Conservation (phyloP, 306 rosid genomes). For the Argentina anserina region DNA sequence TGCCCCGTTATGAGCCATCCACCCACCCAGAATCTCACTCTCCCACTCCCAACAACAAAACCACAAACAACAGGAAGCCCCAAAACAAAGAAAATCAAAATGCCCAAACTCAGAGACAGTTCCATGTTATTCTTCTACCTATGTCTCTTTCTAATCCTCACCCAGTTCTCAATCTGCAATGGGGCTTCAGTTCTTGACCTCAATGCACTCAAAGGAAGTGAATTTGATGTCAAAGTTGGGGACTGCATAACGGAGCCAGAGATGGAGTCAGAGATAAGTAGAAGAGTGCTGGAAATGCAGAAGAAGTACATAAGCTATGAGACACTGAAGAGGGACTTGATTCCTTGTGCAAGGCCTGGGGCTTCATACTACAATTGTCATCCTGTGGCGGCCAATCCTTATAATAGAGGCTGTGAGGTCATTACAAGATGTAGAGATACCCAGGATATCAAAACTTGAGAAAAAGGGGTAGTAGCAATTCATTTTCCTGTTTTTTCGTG, state of each 20-base stretch:
- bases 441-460: slow-evolving; percentile 31
- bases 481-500: not conserved
- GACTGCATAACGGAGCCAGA: slow-evolving; percentile 52
- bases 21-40: slow-evolving; percentile 35
- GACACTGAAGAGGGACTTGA: slow-evolving; percentile 77
- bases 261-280: slow-evolving; percentile 62
- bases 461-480: not conserved
- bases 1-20: slow-evolving; percentile 39
- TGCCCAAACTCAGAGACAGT: slow-evolving; percentile 39
- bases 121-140: slow-evolving; percentile 26
- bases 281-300: slow-evolving; percentile 72
- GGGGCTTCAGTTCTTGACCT: slow-evolving; percentile 49
- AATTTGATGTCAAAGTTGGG: slow-evolving; percentile 43
- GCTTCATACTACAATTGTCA: slow-evolving; percentile 90
- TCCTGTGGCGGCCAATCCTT: slow-evolving; percentile 60
- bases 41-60: slow-evolving; percentile 17
- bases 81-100: slow-evolving; percentile 32
- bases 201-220: slow-evolving; percentile 37
- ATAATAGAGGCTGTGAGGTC: slow-evolving; percentile 76
- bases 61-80: not conserved
- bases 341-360: slow-evolving; percentile 75
- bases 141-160: slow-evolving; percentile 39
- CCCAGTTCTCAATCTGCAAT: slow-evolving; percentile 41
- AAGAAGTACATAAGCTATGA: slow-evolving; percentile 82
- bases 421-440: slow-evolving; percentile 82